These are phyloP conservation scores for Sparassis latifolia DNA, from an alignment of 1,284 basidiomycete species.

Conservation along the genomic window DNA sequence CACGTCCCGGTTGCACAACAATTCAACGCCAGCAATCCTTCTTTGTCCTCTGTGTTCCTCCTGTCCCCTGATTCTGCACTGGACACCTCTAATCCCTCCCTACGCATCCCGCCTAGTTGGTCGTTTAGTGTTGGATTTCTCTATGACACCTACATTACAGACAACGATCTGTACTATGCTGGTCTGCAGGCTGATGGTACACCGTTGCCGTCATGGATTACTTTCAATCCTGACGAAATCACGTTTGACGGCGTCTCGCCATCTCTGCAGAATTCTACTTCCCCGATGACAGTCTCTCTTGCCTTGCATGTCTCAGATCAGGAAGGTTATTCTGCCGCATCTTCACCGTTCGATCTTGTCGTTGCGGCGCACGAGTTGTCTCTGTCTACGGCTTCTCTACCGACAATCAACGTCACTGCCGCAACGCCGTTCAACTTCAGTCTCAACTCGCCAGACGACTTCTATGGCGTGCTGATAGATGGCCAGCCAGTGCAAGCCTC, in stretches of 20 bases:
- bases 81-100: constrained; percentile 43
- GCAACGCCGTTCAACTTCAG: constrained; percentile 48
- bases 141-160: constrained; percentile 54
- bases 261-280: constrained; percentile 25
- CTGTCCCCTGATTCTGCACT: constrained; percentile 53
- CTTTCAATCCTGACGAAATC: constrained; percentile 58
- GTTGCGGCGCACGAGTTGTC: constrained; percentile 63
- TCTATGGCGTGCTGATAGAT: constrained; percentile 56
- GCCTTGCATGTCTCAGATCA: constrained; percentile 60
- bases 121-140: constrained; percentile 88
- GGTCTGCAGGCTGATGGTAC: constrained; percentile 62
- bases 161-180: constrained; percentile 56
- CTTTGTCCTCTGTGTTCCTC: constrained; percentile 63
- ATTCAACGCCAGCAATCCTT: constrained; percentile 51
- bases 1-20: constrained; percentile 52
- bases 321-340: constrained; percentile 51
- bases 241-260: constrained; percentile 83
- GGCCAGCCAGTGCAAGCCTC: constrained; percentile 44
- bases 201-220: constrained; percentile 71
- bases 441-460: constrained; percentile 54
- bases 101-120: constrained; percentile 80
- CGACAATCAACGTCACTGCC: constrained; percentile 63
- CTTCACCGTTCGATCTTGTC: constrained; percentile 49
- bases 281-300: constrained; percentile 42
- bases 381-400: constrained; percentile 35